phyloP scores from a whole-genome alignment of 352 stramenopile species.

The Thalassiosira exigua region DNA sequence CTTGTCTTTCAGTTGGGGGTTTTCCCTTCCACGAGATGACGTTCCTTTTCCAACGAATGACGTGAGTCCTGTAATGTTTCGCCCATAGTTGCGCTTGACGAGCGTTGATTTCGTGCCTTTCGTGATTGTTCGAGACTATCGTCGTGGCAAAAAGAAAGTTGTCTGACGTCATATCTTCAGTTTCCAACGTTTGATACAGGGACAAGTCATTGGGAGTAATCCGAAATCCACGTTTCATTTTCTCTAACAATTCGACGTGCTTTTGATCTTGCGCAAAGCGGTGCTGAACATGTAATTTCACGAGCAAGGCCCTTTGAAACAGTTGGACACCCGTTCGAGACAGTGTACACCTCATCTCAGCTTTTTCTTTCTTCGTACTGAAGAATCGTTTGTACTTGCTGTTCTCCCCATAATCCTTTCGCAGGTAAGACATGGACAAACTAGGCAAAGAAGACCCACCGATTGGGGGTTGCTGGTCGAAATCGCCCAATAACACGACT shows the following conservation, averaged over 20 bases:
- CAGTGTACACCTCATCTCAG: conserved; percentile 4
- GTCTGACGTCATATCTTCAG: neutral
- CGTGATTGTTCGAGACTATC: conserved; percentile 2
- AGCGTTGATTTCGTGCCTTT: conserved; percentile 32
- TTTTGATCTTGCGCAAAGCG: conserved; percentile 28
- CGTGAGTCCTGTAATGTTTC: neutral
- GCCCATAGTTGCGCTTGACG: conserved; percentile 13
- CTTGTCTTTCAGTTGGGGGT: conserved; percentile 6
- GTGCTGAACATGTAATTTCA: conserved; percentile 23
- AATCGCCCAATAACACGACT: conserved; percentile 27
- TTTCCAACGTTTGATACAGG: conserved; percentile 12
- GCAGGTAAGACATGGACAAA: conserved; percentile 9
- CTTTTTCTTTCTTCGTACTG: neutral
- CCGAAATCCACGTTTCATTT: conserved; percentile 11
- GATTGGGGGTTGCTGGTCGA: conserved; percentile 18
- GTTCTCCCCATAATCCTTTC: neutral
- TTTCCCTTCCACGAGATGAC: conserved; percentile 23
- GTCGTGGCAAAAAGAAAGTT: conserved; percentile 34
- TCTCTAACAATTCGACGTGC: conserved; percentile 20
- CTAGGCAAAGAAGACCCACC: conserved; percentile 12
- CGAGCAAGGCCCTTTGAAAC: conserved; percentile 9
- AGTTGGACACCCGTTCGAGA: conserved; percentile 12
- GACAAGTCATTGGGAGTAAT: conserved; percentile 11
- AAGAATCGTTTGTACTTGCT: neutral
- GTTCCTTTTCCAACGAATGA: conserved; percentile 8